Base-by-base conservation (phyloP, 2,329 filamentous ascomycete genomes). In the Scedosporium apiospermum region DNA sequence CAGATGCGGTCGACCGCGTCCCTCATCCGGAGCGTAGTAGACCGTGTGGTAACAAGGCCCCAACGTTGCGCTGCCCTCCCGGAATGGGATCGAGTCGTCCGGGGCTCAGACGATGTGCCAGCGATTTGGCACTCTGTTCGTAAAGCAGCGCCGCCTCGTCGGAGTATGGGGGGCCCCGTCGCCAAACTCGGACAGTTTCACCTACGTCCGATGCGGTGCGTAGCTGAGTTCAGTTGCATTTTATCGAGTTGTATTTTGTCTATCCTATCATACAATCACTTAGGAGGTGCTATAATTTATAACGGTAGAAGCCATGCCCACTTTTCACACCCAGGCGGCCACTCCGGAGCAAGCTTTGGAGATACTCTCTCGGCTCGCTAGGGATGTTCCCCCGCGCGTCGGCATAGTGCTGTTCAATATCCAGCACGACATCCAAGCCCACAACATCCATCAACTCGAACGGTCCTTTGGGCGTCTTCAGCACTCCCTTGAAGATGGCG, bases 401-500 rank as follows among this genome's bases (percentile, higher is more conserved):
- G 1, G 71, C 70, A 26, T 72, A 72, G 61, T 72, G 70, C 59
- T 70, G 65, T 61, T 72, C 71, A 53, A 72, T 72, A 10, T 71
- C 71, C 18, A 68, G 46, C 0, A 72, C 71, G 6, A 72, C 71
- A 55, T 72, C 71, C 2, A 72, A 57, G 0, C 71, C 71, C 2
- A 72, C 71, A 41, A 71, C 63, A 57, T 72, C 71, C 71, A 72
- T 72, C 26, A 67, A 66, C 57, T 72, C 70, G 60, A 72, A 72
- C 0, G 71, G 71, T 0, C 71, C 71, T 23, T 72, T 71, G 3
- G 67, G 66, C 0, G 71, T 72, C 55, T 72, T 72, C 2, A 72
- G 63, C 1, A 72, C 66, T 1, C 67, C 68, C 18, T 67, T 69
- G 63, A 72, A 72, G 6, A 72, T 71, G 27, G 65, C 65, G 23